Conservation (phyloP, 495 filamentous ascomycete genomes). For the Poronia punctata region DNA sequence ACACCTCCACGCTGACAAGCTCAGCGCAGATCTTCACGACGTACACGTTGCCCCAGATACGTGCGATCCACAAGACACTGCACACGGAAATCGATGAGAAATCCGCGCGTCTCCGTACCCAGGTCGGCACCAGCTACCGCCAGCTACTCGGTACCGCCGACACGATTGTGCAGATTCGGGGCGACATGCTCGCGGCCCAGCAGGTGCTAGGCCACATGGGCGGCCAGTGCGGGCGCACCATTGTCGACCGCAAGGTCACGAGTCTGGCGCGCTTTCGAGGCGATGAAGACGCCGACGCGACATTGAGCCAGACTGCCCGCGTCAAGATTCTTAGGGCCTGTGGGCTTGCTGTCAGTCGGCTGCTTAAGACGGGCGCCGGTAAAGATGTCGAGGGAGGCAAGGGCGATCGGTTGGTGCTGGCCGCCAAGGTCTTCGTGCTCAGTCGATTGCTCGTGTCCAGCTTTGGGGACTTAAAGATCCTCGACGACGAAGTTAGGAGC, state of each 20-base stretch:
- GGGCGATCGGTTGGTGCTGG: conserved; percentile 54
- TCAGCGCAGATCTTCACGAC: conserved; percentile 74
- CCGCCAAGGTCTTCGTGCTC: conserved; percentile 77
- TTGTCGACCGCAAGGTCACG: conserved; percentile 59
- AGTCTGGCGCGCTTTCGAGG: conserved; percentile 52
- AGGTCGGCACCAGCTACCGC: conserved; percentile 91
- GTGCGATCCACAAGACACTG: conserved; percentile 46
- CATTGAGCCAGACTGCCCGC: conserved; percentile 25
- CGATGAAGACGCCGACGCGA: conserved; percentile 10
- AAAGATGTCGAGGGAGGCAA: conserved; percentile 14
- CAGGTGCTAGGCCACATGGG: conserved; percentile 63
- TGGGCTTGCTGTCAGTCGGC: conserved; percentile 38
- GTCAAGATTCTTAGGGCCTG: conserved; percentile 36
- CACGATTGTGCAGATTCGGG: conserved; percentile 82
- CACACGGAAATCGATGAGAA: conserved; percentile 62
- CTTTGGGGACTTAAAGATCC: conserved; percentile 31
- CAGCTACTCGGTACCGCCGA: conserved; percentile 90
- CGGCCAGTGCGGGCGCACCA: conserved; percentile 64
- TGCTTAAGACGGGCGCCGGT: conserved; percentile 32
- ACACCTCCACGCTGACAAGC: conserved; percentile 46
- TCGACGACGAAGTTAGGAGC: conserved; percentile 26
- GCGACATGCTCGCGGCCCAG: conserved; percentile 68
- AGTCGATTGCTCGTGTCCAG: conserved; percentile 64
- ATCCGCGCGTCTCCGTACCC: conserved; percentile 76
- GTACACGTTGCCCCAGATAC: conserved; percentile 60